Base-by-base conservation (phyloP, 225 moss, liverwort and hornwort species). In the Anthoceros angustus region DNA sequence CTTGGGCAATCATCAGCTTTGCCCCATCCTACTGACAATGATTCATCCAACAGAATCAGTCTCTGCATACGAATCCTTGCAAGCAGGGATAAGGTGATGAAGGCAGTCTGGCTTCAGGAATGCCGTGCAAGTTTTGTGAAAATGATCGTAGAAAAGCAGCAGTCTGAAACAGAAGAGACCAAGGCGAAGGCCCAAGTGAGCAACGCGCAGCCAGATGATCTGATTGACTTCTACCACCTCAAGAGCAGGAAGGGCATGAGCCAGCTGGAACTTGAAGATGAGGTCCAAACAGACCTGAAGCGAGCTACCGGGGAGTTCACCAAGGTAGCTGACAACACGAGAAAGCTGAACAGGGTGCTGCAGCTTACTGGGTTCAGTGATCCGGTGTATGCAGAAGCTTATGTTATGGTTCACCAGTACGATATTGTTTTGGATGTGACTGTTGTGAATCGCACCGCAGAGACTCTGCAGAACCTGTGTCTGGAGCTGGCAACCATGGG, bases 181-280 rank as follows among this genome's bases (percentile, higher is more conserved):
- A 94, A 94, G 73, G 94, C 94, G 40, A 88, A 88, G 73, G 94
- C 88, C 41, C 81, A 84, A 79, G 82, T 80, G 55, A 81, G 78
- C 16, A 67, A 90, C 65, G 84, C 94, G 25, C 90, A 94, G 78
- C 94, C 94, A n/a, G 94, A 94, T 77, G 94, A 94, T 64, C 88
- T 94, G 15, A 94, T 94, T 64, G 94, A 94, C 71, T 90, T 94
- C 71, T 87, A 90, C 70, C 94, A 94, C 75, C 80, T 94, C 55
- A 94, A 94, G 81, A 90, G 86, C 67, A 80, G 84, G 70, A 94
- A 94, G 94, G 94, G 94, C 14, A 90, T 94, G 94, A 88, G 88
- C 65, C 94, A 88, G 65, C 45, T 94, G 71, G 94, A 94, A 77
- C 75, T 94, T 48, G 94, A 94, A 74, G 94, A 94, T 71, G 94